phyloP scores from a whole-genome alignment of 305 asterid species.

The Solanum hybrid region DNA sequence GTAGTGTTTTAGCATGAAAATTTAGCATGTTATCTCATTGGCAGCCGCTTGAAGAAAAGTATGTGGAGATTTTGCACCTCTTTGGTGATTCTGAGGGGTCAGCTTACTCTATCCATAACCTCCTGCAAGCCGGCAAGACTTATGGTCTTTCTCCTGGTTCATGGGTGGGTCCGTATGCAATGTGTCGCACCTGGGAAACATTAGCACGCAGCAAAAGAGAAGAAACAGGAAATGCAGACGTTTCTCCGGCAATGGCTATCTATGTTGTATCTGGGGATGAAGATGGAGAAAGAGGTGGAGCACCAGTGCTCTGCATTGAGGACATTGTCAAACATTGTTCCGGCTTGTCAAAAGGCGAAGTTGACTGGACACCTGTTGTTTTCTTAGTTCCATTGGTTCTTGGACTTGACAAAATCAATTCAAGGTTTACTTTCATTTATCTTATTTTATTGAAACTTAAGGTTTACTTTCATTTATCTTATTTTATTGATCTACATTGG shows the following conservation, averaged over 20 bases:
- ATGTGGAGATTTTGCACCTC: constrained; percentile 59
- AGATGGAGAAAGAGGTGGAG: constrained; percentile 99
- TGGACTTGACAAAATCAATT: constrained; percentile 86
- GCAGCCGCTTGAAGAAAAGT: constrained; percentile 66
- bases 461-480: constrained; percentile 35
- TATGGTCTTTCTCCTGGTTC: constrained; percentile 95
- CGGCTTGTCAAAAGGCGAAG: constrained; percentile 37
- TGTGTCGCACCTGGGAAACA: constrained; percentile 96
- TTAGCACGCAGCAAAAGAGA: constrained; percentile 44
- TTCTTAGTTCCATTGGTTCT: constrained; percentile 93
- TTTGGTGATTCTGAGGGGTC: constrained; percentile 84
- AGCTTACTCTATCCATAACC: constrained; percentile 91
- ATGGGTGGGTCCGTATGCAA: constrained; percentile 98
- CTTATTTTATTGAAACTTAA: constrained; percentile 1
- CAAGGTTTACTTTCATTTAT: constrained; percentile 47
- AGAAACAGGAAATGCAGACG: constrained; percentile 27
- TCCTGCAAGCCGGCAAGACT: constrained; percentile 77
- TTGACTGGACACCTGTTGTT: constrained; percentile 60
- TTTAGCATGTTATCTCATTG: constrained; percentile 8
- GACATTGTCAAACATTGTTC: constrained; percentile 49
- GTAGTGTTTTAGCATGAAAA: neutral
- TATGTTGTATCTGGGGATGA: constrained; percentile 97
- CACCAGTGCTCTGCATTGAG: constrained; percentile 79
- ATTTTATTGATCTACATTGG: neutral
- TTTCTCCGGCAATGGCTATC: constrained; percentile 43